These are phyloP conservation scores for Kurtzmaniella quercitrusa DNA, from an alignment of 1,139 yeast species.

Conservation along the genomic window DNA sequence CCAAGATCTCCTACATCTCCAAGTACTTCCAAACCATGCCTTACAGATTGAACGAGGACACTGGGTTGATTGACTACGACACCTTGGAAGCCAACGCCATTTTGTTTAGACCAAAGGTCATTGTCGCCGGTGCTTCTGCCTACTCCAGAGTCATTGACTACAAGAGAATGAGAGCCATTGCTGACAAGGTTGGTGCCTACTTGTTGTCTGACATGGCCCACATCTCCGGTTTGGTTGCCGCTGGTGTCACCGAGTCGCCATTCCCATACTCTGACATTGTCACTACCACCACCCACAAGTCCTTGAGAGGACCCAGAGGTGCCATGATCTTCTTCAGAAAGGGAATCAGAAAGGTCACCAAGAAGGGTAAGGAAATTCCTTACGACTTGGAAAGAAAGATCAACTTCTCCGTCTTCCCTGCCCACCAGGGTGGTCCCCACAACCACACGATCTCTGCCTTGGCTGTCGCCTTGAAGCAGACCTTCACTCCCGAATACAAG, in stretches of 20 bases:
- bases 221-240: conserved; percentile 90
- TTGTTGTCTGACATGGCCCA: conserved; percentile 95
- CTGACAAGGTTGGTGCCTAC: conserved; percentile 91
- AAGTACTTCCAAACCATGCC: conserved; percentile 98
- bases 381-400: conserved; percentile 88
- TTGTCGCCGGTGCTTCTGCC: conserved; percentile 96
- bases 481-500: conserved; percentile 78
- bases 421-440: conserved; percentile 99
- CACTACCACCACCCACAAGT: conserved; percentile 96
- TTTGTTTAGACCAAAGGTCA: conserved; percentile 87
- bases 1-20: conserved; percentile 86
- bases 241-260: conserved; percentile 89
- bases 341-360: conserved; percentile 79
- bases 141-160: conserved; percentile 90
- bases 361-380: conserved; percentile 81
- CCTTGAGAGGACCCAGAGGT: conserved; percentile 98
- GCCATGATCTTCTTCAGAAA: conserved; percentile 97
- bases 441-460: conserved; percentile 95
- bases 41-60: conserved; percentile 75
- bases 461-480: conserved; percentile 92
- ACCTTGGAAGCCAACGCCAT: conserved; percentile 78
- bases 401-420: conserved; percentile 96
- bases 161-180: conserved; percentile 81
- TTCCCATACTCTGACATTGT: conserved; percentile 94
- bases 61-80: conserved; percentile 91